A percentile compares a stretch with the other conserved stretches of the same genome.
Evolutionary conservation across 2,329 filamentous ascomycete genomes (phyloP).

Genomic region (Fusarium devonianum): DNA sequence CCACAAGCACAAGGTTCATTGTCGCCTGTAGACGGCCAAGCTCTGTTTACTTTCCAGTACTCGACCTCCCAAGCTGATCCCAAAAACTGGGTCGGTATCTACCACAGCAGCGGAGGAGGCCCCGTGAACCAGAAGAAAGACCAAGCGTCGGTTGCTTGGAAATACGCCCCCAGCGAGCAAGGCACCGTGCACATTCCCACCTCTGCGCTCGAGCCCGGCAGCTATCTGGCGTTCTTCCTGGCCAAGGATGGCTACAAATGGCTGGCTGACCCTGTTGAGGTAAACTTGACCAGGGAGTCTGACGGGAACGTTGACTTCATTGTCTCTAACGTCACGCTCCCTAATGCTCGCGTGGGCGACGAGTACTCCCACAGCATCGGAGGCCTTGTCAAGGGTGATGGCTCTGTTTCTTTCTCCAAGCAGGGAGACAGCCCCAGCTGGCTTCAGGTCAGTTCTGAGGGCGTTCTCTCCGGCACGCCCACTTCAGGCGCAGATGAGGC

Average conservation of each 20-base stretch:
- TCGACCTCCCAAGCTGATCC: slow-evolving; percentile 38
- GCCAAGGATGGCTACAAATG: slow-evolving; percentile 47
- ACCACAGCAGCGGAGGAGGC: slow-evolving; percentile 44
- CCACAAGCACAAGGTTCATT: slow-evolving; percentile 21
- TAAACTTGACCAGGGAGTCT: slow-evolving; percentile 35
- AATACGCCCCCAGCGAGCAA: slow-evolving; percentile 40
- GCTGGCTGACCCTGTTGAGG: slow-evolving; percentile 45
- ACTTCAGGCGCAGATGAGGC: slow-evolving; percentile 24
- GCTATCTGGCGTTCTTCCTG: slow-evolving; percentile 49
- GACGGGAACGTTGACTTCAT: slow-evolving; percentile 42
- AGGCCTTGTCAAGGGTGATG: slow-evolving; percentile 45
- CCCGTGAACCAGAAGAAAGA: slow-evolving; percentile 44
- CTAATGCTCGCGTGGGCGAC: slow-evolving; percentile 48
- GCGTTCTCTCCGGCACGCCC: slow-evolving; percentile 49
- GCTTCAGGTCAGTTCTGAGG: slow-evolving; percentile 45
- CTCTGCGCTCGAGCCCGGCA: slow-evolving; percentile 39
- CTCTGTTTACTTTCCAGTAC: slow-evolving; percentile 48
- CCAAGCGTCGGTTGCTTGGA: slow-evolving; percentile 45
- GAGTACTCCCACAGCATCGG: slow-evolving; percentile 43
- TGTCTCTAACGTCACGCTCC: slow-evolving; percentile 41
- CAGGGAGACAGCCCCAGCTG: slow-evolving; percentile 40
- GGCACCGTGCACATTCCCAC: slow-evolving; percentile 42
- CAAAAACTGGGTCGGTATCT: slow-evolving; percentile 51
- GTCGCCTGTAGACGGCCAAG: slow-evolving; percentile 20
- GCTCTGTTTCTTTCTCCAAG: slow-evolving; percentile 42